A percentile compares a stretch with the other conserved stretches of the same genome.
phyloP scores from a whole-genome alignment of 176 grass and related monocot species.

The Phragmites australis region DNA sequence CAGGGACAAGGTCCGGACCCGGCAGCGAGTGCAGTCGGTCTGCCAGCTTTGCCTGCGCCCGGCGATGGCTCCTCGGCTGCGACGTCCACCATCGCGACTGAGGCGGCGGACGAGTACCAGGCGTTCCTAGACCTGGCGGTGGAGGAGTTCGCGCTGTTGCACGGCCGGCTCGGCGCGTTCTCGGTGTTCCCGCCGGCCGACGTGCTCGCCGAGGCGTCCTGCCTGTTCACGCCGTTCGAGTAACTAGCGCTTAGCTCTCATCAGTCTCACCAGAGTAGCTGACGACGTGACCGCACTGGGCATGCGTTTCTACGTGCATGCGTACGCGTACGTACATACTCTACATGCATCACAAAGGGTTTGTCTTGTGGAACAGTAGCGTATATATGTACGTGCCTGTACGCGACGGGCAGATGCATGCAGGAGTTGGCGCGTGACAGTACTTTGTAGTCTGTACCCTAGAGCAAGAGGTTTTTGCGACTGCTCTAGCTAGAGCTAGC shows the following conservation, averaged over 20 bases:
- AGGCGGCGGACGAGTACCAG: slow-evolving; percentile 67
- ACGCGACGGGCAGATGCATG: slow-evolving; percentile 3
- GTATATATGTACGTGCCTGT: slow-evolving; percentile 48
- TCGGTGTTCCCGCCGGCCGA: slow-evolving; percentile 45
- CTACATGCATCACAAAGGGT: not conserved
- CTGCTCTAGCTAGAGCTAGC: not conserved
- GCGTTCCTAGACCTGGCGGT: slow-evolving; percentile 67
- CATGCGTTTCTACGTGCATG: slow-evolving; percentile 42
- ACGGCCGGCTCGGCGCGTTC: slow-evolving; percentile 46
- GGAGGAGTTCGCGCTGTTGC: slow-evolving; percentile 66
- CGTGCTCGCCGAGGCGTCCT: slow-evolving; percentile 44
- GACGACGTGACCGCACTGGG: not conserved
- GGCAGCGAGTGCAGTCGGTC: no score
- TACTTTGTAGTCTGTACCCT: not conserved
- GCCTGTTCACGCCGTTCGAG: slow-evolving; percentile 65
- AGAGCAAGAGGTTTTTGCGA: slow-evolving; percentile 29
- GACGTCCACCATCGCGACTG: slow-evolving; percentile 37
- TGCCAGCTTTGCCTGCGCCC: not conserved
- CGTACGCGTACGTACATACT: slow-evolving; percentile 32
- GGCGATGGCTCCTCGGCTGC: slow-evolving; percentile 63
- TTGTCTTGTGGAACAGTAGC: slow-evolving; percentile 26
- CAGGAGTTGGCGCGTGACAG: not conserved
- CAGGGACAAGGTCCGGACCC: not conserved
- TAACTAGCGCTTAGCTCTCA: slow-evolving; percentile 9
- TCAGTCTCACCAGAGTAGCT: not conserved